These are phyloP conservation scores for Fusarium sp. DNA, from an alignment of 2,329 filamentous ascomycete genomes.

Conservation along the genomic window DNA sequence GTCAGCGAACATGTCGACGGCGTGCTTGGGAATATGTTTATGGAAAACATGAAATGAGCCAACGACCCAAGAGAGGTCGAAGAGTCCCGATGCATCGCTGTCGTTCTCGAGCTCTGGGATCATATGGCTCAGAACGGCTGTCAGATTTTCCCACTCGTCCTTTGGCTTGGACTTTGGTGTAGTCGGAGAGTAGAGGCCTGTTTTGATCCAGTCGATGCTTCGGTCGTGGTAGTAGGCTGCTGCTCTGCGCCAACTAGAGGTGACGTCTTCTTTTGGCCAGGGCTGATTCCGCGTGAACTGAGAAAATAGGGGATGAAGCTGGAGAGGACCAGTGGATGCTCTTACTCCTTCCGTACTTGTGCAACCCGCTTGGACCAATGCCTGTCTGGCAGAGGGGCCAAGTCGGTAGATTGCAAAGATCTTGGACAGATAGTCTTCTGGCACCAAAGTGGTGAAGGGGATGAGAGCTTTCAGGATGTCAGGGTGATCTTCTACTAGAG, in stretches of 20 bases:
- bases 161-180: not conserved
- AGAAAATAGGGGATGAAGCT: not conserved
- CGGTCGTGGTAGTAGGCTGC: not conserved
- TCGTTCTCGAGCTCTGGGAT: not conserved
- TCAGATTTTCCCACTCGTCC: not conserved
- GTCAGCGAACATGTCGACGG: not conserved
- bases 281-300: not conserved
- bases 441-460: not conserved
- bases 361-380: not conserved
- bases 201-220: not conserved
- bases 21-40: not conserved
- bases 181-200: not conserved
- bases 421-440: not conserved
- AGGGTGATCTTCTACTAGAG: not conserved
- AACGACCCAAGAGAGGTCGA: not conserved
- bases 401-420: not conserved
- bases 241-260: not conserved
- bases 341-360: not conserved
- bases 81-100: not conserved
- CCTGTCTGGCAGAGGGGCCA: not conserved
- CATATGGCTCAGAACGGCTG: not conserved
- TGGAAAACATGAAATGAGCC: not conserved
- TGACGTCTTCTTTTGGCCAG: not conserved
- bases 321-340: not conserved
- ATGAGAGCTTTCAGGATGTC: not conserved